These are phyloP conservation scores for Yarrowia sp. DNA, from an alignment of 805 yeast species.

Conservation along the genomic window DNA sequence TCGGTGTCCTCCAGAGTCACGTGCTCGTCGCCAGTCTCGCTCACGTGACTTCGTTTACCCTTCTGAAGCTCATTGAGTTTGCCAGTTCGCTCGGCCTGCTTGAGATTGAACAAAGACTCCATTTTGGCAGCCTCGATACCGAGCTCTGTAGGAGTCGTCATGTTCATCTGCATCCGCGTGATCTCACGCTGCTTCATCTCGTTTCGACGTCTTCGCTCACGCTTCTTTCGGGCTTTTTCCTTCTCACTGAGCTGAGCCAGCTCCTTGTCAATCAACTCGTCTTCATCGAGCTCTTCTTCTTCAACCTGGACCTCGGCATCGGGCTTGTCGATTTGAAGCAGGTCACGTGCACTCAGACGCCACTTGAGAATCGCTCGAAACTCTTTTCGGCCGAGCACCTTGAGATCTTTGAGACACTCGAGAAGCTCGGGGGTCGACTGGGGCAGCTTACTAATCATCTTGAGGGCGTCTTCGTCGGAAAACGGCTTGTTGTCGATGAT, in stretches of 20 bases:
- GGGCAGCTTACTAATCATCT: constrained; percentile 70
- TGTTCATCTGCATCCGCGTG: constrained; percentile 91
- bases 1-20: constrained; percentile 43
- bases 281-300: constrained; percentile 79
- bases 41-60: constrained; percentile 65
- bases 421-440: constrained; percentile 79
- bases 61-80: constrained; percentile 71
- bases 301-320: constrained; percentile 63
- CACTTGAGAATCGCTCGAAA: constrained; percentile 84
- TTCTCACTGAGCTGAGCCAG: constrained; percentile 73
- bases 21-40: constrained; percentile 48
- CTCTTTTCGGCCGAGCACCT: constrained; percentile 93
- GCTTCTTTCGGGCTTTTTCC: constrained; percentile 70
- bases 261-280: constrained; percentile 87
- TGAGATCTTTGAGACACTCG: constrained; percentile 87
- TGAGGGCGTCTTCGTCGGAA: constrained; percentile 68
- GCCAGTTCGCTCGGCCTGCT: constrained; percentile 88
- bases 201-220: constrained; percentile 83
- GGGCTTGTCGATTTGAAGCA: constrained; percentile 68
- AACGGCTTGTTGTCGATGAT: constrained; percentile 59
- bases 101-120: constrained; percentile 83
- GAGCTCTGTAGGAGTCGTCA: constrained; percentile 89
- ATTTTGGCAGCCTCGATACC: constrained; percentile 90
- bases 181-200: constrained; percentile 88
- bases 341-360: constrained; percentile 84